Evolutionary conservation across 1,284 basidiomycete species (phyloP).

Genomic region (Cystobasidium pallidum): DNA sequence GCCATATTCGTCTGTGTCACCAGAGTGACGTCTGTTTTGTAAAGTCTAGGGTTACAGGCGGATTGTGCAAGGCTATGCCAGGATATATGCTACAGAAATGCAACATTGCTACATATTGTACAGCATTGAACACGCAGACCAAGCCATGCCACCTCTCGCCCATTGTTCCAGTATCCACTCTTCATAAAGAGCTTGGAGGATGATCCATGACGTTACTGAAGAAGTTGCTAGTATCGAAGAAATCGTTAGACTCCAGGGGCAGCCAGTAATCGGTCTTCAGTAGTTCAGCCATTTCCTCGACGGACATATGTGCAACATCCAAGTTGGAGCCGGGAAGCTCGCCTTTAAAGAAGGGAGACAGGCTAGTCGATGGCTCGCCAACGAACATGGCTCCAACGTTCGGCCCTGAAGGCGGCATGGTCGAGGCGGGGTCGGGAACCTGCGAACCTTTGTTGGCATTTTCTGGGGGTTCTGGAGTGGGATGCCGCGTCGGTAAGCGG

Average conservation of each 20-base stretch:
- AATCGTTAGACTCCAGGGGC: conserved; percentile 26
- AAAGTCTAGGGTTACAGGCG: too few relatives aligned
- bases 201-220: conserved; percentile 3
- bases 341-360: conserved; percentile 20
- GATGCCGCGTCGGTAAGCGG: conserved; percentile 20
- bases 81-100: conserved; percentile 1
- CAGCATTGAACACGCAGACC: not conserved
- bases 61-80: too few relatives aligned
- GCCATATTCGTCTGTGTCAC: too few relatives aligned
- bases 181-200: not conserved
- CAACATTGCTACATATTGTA: not conserved
- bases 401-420: not conserved
- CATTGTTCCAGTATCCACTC: not conserved
- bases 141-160: too few relatives aligned
- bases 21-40: too few relatives aligned
- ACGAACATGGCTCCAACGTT: conserved; percentile 7
- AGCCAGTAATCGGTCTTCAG: conserved; percentile 32
- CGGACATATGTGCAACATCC: conserved; percentile 27
- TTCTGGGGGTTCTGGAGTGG: conserved; percentile 11
- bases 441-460: not conserved
- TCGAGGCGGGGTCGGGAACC: not conserved
- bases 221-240: conserved; percentile 20
- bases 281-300: conserved; percentile 24
- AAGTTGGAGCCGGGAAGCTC: not conserved
- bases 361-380: not conserved